Conservation (phyloP, 2,329 filamentous ascomycete genomes). For the Dactylellina sp. region DNA sequence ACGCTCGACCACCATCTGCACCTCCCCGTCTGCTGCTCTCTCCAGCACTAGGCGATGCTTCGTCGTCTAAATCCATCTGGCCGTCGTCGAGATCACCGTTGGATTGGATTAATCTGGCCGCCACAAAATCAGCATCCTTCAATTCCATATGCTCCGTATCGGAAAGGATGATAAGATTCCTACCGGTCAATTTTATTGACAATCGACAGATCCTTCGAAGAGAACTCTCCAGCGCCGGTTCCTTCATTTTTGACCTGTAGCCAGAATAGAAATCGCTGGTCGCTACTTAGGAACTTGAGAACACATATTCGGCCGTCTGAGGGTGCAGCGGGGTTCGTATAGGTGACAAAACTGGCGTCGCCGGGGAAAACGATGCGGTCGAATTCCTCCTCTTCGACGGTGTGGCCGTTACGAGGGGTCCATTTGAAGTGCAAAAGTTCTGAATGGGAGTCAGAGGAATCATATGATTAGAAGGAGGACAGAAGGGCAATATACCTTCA, state of each 20-base stretch:
- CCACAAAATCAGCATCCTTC: conserved; percentile 4
- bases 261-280: conserved; percentile 94
- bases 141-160: neutral
- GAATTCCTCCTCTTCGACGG: conserved; percentile 73
- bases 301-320: conserved; percentile 87
- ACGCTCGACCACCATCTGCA: conserved; percentile 98
- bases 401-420: conserved; percentile 78
- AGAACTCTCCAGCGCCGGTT: conserved; percentile 62
- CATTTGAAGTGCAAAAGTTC: conserved; percentile 97
- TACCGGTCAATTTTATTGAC: conserved; percentile 50
- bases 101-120: conserved; percentile 72
- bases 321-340: conserved; percentile 73
- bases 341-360: conserved; percentile 87
- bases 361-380: conserved; percentile 94
- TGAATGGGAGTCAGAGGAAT: conserved; percentile 62
- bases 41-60: conserved; percentile 77
- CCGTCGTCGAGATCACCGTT: conserved; percentile 83
- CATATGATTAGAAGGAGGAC: neutral
- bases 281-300: conserved; percentile 92
- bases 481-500: conserved; percentile 25
- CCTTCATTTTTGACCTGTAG: conserved; percentile 87
- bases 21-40: conserved; percentile 91
- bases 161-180: conserved; percentile 4
- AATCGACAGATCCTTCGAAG: conserved; percentile 32
- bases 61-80: conserved; percentile 83